Conservation (phyloP, 2,329 filamentous ascomycete species). For the Trichophyton rubrum region DNA sequence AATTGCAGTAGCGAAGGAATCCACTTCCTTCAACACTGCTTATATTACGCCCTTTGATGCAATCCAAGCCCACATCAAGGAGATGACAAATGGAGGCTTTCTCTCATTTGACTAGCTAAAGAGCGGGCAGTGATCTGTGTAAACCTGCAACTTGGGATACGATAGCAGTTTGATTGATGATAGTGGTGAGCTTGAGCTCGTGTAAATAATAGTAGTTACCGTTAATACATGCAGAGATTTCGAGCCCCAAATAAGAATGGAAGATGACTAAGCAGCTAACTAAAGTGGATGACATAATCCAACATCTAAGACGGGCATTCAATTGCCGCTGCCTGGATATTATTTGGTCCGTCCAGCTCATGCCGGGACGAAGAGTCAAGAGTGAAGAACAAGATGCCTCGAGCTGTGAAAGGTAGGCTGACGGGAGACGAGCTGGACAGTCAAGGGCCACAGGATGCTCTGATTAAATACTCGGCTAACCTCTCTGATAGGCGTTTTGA, state of each 20-base stretch:
- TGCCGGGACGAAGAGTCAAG: not conserved
- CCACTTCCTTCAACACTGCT: not conserved
- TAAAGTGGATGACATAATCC: not conserved
- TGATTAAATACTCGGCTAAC: not conserved
- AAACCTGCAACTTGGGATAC: no score
- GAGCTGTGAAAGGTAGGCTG: conserved; percentile 11
- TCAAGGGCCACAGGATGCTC: not conserved
- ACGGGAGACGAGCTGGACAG: no score
- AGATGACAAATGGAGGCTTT: not conserved
- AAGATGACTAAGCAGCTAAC: not conserved
- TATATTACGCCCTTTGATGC: not conserved
- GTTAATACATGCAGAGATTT: no score
- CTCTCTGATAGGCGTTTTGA: conserved; percentile 28
- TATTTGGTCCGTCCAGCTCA: not conserved
- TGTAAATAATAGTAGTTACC: no score
- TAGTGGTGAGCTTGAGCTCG: no score
- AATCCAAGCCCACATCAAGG: conserved; percentile 1
- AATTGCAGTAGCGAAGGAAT: not conserved
- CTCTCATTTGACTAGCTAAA: no score
- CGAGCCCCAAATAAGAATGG: no score
- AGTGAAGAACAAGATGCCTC: conserved; percentile 7
- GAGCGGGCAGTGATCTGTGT: no score
- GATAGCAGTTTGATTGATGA: no score
- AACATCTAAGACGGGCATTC: no score
- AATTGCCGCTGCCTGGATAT: not conserved